Evolutionary conservation across 1,284 basidiomycete species (phyloP), one percentile per base, ranked within the genome.

Genomic region (Irpex sp.): DNA sequence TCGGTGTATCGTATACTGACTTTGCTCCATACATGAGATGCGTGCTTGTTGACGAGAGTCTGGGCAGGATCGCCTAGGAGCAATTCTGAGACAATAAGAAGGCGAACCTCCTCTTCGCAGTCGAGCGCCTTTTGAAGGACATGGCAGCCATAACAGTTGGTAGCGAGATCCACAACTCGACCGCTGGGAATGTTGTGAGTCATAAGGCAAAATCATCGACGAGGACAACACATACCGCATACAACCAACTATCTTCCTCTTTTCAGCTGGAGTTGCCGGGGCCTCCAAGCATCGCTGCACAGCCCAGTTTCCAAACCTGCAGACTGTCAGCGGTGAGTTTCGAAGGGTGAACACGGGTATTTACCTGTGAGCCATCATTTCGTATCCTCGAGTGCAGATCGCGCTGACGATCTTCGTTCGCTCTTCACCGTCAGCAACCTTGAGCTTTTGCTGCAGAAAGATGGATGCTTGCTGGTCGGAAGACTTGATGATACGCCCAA

Each of bases 391-490:
- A 44, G 85, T 81, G 64, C 90, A 92, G 63, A 93, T 93, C 57
- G 92, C 91, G 70, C 92, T 90, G 8, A 93, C 86, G 56, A 93
- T 93, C 74, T 91, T 92, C 6, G 81, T 82, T 1, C 92, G 81
- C 71, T 92, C 91, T 59, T 86, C 84, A n/a, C 80, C 67, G 68
- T 92, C 91, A 5, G 91, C 91, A 11, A 92, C 90, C 73, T 93
- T 93, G 66, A 93, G 82, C 72, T 93, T 93, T 73, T 93, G 91
- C 70, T 93, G 91, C 49, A 93, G 78, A 71, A 93, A 93, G 57
- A 93, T 93, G n/a, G 89, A 92, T 9, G 91, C 91, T 70, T 93
- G 91, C 70, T 93, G 91, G 71, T 93, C 92, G 5, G 91, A 92
- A 4, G 86, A 88, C 75, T 90, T 92, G 80, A 93, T 91, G 70